A percentile compares a stretch with the other conserved stretches of the same genome.
Conservation (phyloP, 768 basidiomycete genomes). For the Grammothele lineata region DNA sequence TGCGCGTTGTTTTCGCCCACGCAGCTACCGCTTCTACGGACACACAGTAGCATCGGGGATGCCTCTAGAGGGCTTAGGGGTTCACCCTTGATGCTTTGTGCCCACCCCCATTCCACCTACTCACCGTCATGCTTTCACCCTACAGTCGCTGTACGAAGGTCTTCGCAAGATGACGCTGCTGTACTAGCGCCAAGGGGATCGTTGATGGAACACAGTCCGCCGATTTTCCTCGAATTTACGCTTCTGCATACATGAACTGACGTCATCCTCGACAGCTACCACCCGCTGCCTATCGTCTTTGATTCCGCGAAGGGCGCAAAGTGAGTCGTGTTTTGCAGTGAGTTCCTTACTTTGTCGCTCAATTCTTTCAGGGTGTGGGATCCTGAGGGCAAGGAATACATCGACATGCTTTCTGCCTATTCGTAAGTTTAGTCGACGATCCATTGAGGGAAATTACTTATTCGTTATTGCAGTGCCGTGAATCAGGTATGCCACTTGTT, state of each 20-base stretch:
- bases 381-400: slow-evolving; percentile 91
- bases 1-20: slow-evolving; percentile 1
- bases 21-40: not conserved
- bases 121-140: not conserved
- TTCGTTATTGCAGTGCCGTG: slow-evolving; percentile 83
- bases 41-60: slow-evolving; percentile 1
- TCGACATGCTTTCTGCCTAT: slow-evolving; percentile 98
- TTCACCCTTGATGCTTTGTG: slow-evolving; percentile 3
- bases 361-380: slow-evolving; percentile 72
- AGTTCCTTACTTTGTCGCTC: slow-evolving; percentile 1
- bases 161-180: slow-evolving; percentile 5
- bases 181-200: slow-evolving; percentile 5
- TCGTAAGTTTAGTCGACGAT: no score
- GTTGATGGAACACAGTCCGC: slow-evolving; percentile 7
- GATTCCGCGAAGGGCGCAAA: slow-evolving; percentile 86
- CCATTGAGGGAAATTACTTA: no score
- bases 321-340: slow-evolving; percentile 51
- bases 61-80: not conserved
- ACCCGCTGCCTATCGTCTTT: slow-evolving; percentile 92
- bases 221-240: not conserved
- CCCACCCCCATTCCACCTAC: slow-evolving; percentile 1
- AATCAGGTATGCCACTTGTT: slow-evolving; percentile 61
- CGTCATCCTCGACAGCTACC: slow-evolving; percentile 59
- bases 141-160: not conserved
- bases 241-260: slow-evolving; percentile 1